Evolutionary conservation across 1,284 basidiomycete genomes (phyloP), one percentile per base, ranked within the genome.

Genomic region (Pyrrhoderma lamaoense): DNA sequence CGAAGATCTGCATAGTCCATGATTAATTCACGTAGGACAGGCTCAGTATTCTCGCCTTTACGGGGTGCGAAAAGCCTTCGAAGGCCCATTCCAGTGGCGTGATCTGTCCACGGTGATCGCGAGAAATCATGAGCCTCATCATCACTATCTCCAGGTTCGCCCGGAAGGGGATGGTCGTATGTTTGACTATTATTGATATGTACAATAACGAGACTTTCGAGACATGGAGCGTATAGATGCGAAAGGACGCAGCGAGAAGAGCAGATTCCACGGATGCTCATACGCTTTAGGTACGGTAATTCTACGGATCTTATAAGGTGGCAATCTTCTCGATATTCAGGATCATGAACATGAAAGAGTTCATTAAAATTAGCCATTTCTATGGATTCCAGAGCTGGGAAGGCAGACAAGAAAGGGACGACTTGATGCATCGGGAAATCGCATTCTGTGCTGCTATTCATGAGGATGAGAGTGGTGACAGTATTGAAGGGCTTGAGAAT

Each of bases 1-100:
- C 85, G 78, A 76, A 86, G 79, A 64, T 87, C 85, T 45, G 80
- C 80, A 57, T 80, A 83, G 60, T 87, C 81, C 85, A 88, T 88
- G 60, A 82, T 74, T 23, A 88, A 72, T 25, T 79, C 64, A 42
- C 71, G 70, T 37, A 88, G 66, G 11, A 82, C 80, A 2, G 85
- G 84, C 44, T 68, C 67, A 50, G 71, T 78, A 13, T 80, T 73
- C 38, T 37, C 35, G 35, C 21, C 38, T 16, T 40, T 14, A 16
- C 38, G n/a, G 8, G 5, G 14, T 8, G 65, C 61, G 36, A 86
- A 71, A 49, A 88, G 73, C 47, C 67, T 71, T 34, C 85, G 77
- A 22, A 88, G 66, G n/a, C 84, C 85, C 81, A 86, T 84, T 14
- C 85, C 85, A 2, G 82, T 88, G 25, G 82, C 80, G 51, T 75